These are phyloP conservation scores for Terfezia claveryi DNA, from an alignment of 495 filamentous ascomycete species.

Conservation along the genomic window DNA sequence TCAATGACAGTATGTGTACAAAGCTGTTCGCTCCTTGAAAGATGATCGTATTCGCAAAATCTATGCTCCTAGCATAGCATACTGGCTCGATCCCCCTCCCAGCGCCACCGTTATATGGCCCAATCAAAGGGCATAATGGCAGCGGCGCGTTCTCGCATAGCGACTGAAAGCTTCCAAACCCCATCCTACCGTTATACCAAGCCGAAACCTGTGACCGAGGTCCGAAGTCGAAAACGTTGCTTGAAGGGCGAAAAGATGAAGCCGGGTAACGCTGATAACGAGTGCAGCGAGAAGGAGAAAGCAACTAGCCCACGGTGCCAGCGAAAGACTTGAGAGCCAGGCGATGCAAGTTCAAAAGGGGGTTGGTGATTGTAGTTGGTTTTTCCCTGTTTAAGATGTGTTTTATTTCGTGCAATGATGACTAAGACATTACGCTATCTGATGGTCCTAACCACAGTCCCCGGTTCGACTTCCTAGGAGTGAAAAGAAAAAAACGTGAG, in stretches of 20 bases:
- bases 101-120: constrained; percentile 27
- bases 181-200: constrained; percentile 31
- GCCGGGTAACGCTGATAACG: not conserved
- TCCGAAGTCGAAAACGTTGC: not conserved
- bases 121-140: constrained; percentile 73
- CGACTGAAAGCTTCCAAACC: constrained; percentile 67
- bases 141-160: constrained; percentile 73
- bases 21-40: constrained; percentile 83
- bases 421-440: too few species aligned
- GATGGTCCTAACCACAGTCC: too few species aligned
- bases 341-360: too few species aligned
- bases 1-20: constrained; percentile 75
- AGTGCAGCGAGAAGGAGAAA: not conserved
- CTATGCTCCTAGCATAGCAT: constrained; percentile 89
- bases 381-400: too few species aligned
- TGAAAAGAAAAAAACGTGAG: too few species aligned
- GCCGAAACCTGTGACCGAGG: not conserved
- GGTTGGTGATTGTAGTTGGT: too few species aligned
- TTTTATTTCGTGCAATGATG: too few species aligned
- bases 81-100: constrained; percentile 58
- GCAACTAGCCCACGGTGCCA: too few species aligned
- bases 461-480: too few species aligned
- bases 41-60: constrained; percentile 93
- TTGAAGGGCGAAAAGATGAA: not conserved
- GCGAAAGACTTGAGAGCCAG: too few species aligned